Evolutionary conservation across 148 eudicot species (phyloP), one percentile per base, ranked within the genome.

Genomic region (Rheum nobile): DNA sequence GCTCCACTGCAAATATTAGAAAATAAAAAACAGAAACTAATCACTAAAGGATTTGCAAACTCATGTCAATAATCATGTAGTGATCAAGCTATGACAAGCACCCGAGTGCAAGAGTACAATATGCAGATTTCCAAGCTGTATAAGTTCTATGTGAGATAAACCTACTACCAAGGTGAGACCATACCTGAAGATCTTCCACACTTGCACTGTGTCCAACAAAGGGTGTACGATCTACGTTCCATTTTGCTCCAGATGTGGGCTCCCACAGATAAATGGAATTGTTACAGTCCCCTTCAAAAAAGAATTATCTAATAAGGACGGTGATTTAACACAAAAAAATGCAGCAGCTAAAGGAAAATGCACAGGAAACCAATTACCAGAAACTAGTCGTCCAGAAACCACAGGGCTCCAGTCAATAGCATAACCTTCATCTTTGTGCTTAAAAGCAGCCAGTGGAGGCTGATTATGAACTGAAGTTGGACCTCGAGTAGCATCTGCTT

Each of bases 351-450:
- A 24, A 50, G 19, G 31, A 59, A 11, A 12, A 41, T 38, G 29
- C 70, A 65, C 2, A 26, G 19, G 29, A 65, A 32, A 16, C 21
- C 21, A 65, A 29, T 13, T 83, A 95, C 97, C 98, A 41, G 98
- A 81, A 1, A 95, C 83, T 78, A 95, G 96, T 80, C 94, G 90
- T 76, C 99, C 99, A 44, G 97, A 78, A 48, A 79, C 88, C 75
- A 82, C 80, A 77, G 99, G 96, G 79, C 85, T 95, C 96, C 99
- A 95, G 76, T 90, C 99, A 38, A 95, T 77, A 26, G 99, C 96
- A 84, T 86, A 95, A 22, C 97, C 99, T 90, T 95, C 97, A 87
- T 95, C 99, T 75, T 89, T 85, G 77, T 95, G 99, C 54, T 87
- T 82, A 83, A 92, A 95, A 76, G 83, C 81, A 63, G 84, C 77